Base-by-base conservation (phyloP, 2,329 filamentous ascomycete species). In the Penicillium sp. region DNA sequence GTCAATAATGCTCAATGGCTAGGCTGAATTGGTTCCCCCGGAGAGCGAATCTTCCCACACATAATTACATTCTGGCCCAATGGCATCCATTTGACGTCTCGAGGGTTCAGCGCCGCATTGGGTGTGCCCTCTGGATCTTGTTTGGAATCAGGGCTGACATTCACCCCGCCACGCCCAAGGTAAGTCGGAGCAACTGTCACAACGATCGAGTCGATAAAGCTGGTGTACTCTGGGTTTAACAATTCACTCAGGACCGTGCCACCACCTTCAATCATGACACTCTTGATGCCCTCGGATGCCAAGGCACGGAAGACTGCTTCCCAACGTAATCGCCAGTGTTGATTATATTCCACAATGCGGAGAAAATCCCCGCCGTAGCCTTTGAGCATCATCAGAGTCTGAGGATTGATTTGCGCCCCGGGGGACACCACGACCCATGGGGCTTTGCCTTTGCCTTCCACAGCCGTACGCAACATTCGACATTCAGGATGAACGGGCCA, bases 221-320 rank as follows among this genome's bases (percentile, higher is more conserved):
- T 60, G 13, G 81, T 75, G 60, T 83, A 81, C 25, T 74, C 73
- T 2, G 80, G 76, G 33, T 79, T 75, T n/a, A 97, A 76, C 14
- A 97, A 72, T 31, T 86, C 81, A 65, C 93, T 95, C 65, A 97
- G 89, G 29, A 96, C 83, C 10, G 77, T 75, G 0, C 81, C 91
- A 10, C 92, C 92, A 0, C 92, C 92, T 68, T 97, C 92, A 41
- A 97, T 79, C 92, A 96, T 96, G 50, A 96, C 77, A 64, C 89
- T 95, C 44, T 72, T 69, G 37, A 95, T 72, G 1, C 83, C 83
- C 58, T 87, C 77, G 1, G 65, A 66, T 25, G 69, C 72, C 29
- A 95, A 68, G 3, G 75, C 72, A 14, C 69, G 69, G 27, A 95
- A 70, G 13, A 95, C 78, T 34, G 77, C 75, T 10, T 68, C 68